A percentile compares a stretch with the other conserved stretches of the same genome.
Evolutionary conservation across 371 early-diverging fungal genomes (phyloP).

Genomic region (Coemansia sp.): DNA sequence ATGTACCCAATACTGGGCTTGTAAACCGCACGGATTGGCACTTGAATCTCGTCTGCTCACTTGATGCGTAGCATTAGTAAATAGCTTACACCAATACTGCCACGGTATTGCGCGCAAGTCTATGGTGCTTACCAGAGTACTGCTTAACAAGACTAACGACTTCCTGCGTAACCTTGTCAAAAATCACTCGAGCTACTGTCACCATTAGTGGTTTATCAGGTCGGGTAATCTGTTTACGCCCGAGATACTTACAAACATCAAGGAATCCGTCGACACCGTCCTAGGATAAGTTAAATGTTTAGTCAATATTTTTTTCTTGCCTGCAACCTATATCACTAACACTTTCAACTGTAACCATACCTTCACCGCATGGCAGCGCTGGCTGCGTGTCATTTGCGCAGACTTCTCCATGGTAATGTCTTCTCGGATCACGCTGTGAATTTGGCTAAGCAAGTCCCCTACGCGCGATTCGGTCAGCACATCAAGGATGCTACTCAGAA

Average conservation of each 20-base stretch:
- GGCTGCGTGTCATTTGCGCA: slow-evolving; percentile 75
- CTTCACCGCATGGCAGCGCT: slow-evolving; percentile 81
- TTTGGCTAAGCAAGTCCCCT: slow-evolving; percentile 46
- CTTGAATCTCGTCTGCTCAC: slow-evolving; percentile 54
- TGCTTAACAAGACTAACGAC: slow-evolving; percentile 68
- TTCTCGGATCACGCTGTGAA: slow-evolving; percentile 62
- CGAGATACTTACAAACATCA: slow-evolving; percentile 71
- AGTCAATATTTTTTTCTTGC: too few species aligned
- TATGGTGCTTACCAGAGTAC: slow-evolving; percentile 56
- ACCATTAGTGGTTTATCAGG: not conserved
- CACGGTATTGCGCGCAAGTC: not conserved
- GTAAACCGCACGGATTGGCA: slow-evolving; percentile 69
- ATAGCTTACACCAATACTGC: slow-evolving; percentile 5
- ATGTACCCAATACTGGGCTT: slow-evolving; percentile 63
- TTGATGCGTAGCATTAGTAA: not conserved
- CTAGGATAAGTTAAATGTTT: slow-evolving; percentile 34
- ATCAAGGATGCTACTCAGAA: slow-evolving; percentile 53
- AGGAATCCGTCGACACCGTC: slow-evolving; percentile 83
- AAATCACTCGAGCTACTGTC: slow-evolving; percentile 24
- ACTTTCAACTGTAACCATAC: slow-evolving; percentile 21
- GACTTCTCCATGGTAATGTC: slow-evolving; percentile 70
- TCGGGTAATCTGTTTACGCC: too few species aligned
- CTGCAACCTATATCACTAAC: not conserved
- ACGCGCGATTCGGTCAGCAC: slow-evolving; percentile 45
- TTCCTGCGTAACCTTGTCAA: slow-evolving; percentile 63